A percentile compares a stretch with the other conserved stretches of the same genome.
Evolutionary conservation across 441 rosid genomes (phyloP).

Genomic region (Kokia cookei): DNA sequence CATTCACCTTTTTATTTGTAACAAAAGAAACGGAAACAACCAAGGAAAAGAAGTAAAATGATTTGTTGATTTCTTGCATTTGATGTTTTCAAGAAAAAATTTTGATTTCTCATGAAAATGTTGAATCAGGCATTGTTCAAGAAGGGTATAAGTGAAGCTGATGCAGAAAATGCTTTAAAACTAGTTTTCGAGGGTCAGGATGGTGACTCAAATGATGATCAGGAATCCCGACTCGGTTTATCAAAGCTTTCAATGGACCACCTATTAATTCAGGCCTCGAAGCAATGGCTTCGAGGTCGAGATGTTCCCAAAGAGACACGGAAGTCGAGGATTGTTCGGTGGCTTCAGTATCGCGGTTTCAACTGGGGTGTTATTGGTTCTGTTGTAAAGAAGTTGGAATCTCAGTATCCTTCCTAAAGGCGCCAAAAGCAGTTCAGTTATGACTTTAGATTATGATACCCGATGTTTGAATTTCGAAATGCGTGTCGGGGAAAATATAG

Average conservation of each 20-base stretch:
- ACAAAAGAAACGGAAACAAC: not conserved
- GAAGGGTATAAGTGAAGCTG: constrained; percentile 55
- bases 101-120: constrained; percentile 2
- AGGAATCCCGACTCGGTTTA: constrained; percentile 46
- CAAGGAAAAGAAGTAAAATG: not conserved
- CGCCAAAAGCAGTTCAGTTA: constrained; percentile 7
- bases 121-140: constrained; percentile 55
- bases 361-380: constrained; percentile 59
- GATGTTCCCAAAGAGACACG: constrained; percentile 59
- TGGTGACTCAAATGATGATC: constrained; percentile 28
- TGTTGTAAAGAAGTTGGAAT: constrained; percentile 62
- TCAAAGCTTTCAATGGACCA: constrained; percentile 69
- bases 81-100: not conserved
- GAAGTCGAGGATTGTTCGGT: constrained; percentile 68
- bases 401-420: constrained; percentile 29
- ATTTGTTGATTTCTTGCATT: not conserved
- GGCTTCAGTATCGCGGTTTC: constrained; percentile 95
- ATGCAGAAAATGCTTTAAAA: constrained; percentile 63
- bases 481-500: constrained; percentile 4
- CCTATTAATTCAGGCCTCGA: constrained; percentile 60
- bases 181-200: constrained; percentile 48
- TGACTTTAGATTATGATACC: constrained; percentile 4
- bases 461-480: not conserved
- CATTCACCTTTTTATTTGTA: not conserved
- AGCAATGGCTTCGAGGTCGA: constrained; percentile 71